phyloP scores from a whole-genome alignment of 805 yeast species.

The Barnettozyma vustinii region DNA sequence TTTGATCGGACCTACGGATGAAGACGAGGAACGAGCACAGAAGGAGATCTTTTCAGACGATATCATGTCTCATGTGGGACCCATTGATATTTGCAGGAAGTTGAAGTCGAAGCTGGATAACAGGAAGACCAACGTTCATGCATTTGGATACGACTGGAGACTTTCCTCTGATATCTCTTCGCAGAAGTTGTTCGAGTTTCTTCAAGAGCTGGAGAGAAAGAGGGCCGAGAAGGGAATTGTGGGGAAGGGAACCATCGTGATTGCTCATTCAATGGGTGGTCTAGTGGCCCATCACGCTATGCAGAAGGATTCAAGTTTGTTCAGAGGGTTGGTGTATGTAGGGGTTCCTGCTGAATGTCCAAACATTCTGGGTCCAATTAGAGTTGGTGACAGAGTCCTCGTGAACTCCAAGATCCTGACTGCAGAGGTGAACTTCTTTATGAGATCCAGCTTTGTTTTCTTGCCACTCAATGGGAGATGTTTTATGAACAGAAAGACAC shows the following conservation, averaged over 20 bases:
- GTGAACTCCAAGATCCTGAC: slow-evolving; percentile 71
- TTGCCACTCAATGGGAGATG: slow-evolving; percentile 72
- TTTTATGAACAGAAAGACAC: slow-evolving; percentile 58
- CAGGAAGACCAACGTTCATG: slow-evolving; percentile 56
- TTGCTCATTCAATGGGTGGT: slow-evolving; percentile 96
- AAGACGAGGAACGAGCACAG: slow-evolving; percentile 58
- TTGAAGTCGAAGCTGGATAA: slow-evolving; percentile 53
- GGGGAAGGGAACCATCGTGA: slow-evolving; percentile 55
- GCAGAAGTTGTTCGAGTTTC: slow-evolving; percentile 42
- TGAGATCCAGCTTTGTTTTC: slow-evolving; percentile 80
- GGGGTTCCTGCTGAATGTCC: slow-evolving; percentile 85
- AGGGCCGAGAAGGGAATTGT: slow-evolving; percentile 32
- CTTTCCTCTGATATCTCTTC: slow-evolving; percentile 56
- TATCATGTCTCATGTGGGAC: slow-evolving; percentile 77
- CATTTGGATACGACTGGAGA: slow-evolving; percentile 95
- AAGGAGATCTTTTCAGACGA: slow-evolving; percentile 64
- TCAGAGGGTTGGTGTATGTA: slow-evolving; percentile 73
- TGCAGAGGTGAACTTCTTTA: slow-evolving; percentile 77
- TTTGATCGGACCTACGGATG: slow-evolving; percentile 63
- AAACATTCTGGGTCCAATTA: slow-evolving; percentile 78
- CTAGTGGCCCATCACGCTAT: slow-evolving; percentile 75
- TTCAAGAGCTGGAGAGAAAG: slow-evolving; percentile 39
- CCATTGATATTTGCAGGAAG: slow-evolving; percentile 69
- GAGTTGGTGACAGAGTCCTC: slow-evolving; percentile 77
- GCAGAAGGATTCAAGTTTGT: slow-evolving; percentile 58